Percentiles rank a stretch among this genome's conserved stretches.
These are phyloP conservation scores for Fusarium solani-melongenae DNA, from an alignment of 2,329 filamentous ascomycete species.

Conservation along the genomic window DNA sequence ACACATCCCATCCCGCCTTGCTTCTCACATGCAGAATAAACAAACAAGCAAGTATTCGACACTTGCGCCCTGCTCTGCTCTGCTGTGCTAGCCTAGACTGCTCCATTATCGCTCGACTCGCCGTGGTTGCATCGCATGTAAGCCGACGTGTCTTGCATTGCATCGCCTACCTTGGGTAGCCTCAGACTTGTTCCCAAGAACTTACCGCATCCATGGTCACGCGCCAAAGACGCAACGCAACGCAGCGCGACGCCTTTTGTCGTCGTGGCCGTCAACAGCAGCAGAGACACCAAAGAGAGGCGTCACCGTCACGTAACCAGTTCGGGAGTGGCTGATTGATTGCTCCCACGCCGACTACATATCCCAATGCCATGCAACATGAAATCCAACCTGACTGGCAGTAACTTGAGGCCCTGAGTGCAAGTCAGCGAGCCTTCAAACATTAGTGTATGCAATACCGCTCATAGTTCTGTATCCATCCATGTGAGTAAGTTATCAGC, in stretches of 20 bases:
- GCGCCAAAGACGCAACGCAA: neutral
- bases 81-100: neutral
- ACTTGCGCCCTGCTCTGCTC: neutral
- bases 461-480: neutral
- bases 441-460: neutral
- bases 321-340: neutral
- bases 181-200: neutral
- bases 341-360: neutral
- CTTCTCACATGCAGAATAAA: neutral
- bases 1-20: neutral
- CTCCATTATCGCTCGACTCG: neutral
- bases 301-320: neutral
- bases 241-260: neutral
- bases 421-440: neutral
- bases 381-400: neutral
- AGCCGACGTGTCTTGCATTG: conserved; percentile 47
- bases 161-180: conserved; percentile 13
- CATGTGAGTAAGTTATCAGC: neutral
- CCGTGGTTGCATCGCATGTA: conserved; percentile 11
- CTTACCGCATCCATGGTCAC: neutral
- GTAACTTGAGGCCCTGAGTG: neutral
- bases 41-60: neutral
- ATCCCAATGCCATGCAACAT: neutral
- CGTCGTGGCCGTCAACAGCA: neutral
- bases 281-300: neutral